These are phyloP conservation scores for Trichoderma simmonsii DNA, from an alignment of 2,329 filamentous ascomycete species.

Conservation along the genomic window DNA sequence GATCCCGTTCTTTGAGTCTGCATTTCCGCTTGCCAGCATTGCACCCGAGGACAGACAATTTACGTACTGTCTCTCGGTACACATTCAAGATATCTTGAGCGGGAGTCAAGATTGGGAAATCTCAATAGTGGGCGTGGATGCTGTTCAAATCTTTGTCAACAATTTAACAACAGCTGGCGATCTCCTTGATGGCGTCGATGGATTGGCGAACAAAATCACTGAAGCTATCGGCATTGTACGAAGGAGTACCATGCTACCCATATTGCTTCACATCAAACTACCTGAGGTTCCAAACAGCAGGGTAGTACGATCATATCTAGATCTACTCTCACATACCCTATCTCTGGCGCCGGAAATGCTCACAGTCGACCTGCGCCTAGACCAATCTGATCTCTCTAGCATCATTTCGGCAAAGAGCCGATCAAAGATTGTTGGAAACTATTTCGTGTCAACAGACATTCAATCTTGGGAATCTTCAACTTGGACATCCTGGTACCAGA, in stretches of 20 bases:
- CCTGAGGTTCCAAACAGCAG: neutral
- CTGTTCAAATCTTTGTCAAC: slow-evolving; percentile 10
- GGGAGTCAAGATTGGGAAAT: neutral
- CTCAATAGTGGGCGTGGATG: neutral
- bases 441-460: slow-evolving; percentile 1
- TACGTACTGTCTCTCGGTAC: slow-evolving; percentile 2
- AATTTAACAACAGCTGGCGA: neutral
- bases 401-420: neutral
- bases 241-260: slow-evolving; percentile 7
- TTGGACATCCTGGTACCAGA: slow-evolving; percentile 12
- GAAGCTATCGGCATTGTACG: slow-evolving; percentile 5
- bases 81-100: neutral
- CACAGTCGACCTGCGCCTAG: neutral
- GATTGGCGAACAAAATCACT: neutral
- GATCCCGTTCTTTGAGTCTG: slow-evolving; percentile 11
- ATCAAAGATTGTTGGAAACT: slow-evolving; percentile 7
- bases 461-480: slow-evolving; percentile 5
- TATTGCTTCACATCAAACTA: neutral
- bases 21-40: slow-evolving; percentile 12
- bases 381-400: neutral
- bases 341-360: slow-evolving; percentile 9
- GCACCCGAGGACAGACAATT: slow-evolving; percentile 5
- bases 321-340: neutral
- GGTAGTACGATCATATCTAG: neutral
- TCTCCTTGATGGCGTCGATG: neutral